These are phyloP conservation scores for Vitis amurensis DNA, from an alignment of 164 flowering plant species.

Conservation along the genomic window DNA sequence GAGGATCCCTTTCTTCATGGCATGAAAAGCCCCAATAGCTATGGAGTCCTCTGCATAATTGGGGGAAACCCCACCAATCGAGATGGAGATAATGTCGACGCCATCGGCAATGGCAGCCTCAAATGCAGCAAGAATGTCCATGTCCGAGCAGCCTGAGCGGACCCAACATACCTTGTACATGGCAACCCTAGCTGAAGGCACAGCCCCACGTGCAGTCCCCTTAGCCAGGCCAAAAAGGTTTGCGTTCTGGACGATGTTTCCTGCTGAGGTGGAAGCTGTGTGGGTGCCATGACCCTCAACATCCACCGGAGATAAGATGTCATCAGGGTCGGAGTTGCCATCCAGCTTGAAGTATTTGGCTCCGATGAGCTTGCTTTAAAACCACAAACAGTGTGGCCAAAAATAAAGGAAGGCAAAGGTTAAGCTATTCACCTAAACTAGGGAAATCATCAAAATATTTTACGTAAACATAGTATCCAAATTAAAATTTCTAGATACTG, in stretches of 20 bases:
- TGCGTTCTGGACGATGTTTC: conserved; percentile 43
- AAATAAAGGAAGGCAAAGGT: not conserved
- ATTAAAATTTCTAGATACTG: too few species aligned
- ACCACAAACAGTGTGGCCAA: not conserved
- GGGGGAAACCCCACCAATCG: conserved; percentile 42
- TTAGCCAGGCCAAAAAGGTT: conserved; percentile 61
- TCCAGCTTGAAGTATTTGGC: conserved; percentile 70
- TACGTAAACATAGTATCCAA: too few species aligned
- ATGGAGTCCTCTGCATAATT: conserved; percentile 38
- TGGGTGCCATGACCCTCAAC: conserved; percentile 80
- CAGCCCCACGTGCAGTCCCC: conserved; percentile 78
- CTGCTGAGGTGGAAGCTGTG: conserved; percentile 77
- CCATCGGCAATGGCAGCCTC: conserved; percentile 86
- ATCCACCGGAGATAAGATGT: conserved; percentile 61
- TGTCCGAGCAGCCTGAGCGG: conserved; percentile 53
- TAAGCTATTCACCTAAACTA: not conserved
- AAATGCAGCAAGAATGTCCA: conserved; percentile 74
- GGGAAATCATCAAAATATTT: too few species aligned
- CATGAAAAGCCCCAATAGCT: conserved; percentile 75
- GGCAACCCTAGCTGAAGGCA: conserved; percentile 71
- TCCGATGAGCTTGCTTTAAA: conserved; percentile 64
- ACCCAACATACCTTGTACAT: conserved; percentile 82
- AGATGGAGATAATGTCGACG: conserved; percentile 73
- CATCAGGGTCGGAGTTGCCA: conserved; percentile 29
- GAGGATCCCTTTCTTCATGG: conserved; percentile 63